Conservation (phyloP, 257 asterid genomes). For the Lycium ferocissimum region DNA sequence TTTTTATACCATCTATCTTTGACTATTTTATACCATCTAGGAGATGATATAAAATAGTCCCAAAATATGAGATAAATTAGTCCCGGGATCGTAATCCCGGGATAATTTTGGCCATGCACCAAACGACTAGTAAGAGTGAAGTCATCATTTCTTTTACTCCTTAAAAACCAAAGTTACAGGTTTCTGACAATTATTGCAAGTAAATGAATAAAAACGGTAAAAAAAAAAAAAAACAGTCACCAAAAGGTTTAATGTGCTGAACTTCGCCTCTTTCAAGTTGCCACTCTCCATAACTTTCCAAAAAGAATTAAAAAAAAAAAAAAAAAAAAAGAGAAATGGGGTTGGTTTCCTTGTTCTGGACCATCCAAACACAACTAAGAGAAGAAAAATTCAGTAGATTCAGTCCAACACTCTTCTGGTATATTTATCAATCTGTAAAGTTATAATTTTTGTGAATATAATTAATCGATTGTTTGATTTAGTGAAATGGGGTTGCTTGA, state of each 20-base stretch:
- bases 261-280: not conserved
- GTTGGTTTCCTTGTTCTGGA: conserved; percentile 84
- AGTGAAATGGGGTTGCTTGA: not conserved
- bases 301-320: too few relatives aligned
- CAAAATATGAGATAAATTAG: too few relatives aligned
- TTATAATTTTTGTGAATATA: not conserved
- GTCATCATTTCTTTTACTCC: not conserved
- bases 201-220: not conserved
- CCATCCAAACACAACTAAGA: conserved; percentile 51
- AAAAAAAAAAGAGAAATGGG: too few relatives aligned
- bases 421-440: not conserved
- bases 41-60: too few relatives aligned
- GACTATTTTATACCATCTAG: too few relatives aligned
- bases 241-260: conserved; percentile 13
- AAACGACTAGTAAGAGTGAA: too few relatives aligned
- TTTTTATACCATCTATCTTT: too few relatives aligned
- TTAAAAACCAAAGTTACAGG: not conserved
- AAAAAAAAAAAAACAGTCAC: not conserved
- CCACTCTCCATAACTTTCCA: not conserved
- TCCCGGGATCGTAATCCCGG: too few relatives aligned
- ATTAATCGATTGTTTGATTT: not conserved
- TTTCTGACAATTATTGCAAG: not conserved
- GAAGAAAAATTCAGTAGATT: conserved; percentile 46
- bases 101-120: too few relatives aligned
- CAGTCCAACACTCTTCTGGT: conserved; percentile 52